A percentile compares a stretch with the other conserved stretches of the same genome.
Evolutionary conservation across 1,284 basidiomycete species (phyloP).

Genomic region (Ganoderma sp.): DNA sequence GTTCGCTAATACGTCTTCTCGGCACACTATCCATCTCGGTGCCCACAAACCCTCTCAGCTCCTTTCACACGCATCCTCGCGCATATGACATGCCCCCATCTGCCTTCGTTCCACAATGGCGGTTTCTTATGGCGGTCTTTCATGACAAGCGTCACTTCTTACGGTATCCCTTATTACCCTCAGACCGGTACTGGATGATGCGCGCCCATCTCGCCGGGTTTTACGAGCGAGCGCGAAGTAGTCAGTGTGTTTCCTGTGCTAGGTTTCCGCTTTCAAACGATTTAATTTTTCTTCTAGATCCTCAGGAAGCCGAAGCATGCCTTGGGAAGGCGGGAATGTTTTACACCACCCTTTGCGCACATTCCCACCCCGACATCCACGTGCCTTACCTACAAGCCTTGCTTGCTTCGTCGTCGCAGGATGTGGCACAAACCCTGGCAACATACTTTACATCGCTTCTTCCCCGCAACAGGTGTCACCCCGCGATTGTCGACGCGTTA

Average conservation of each 20-base stretch:
- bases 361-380: constrained; percentile 32
- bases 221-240: neutral
- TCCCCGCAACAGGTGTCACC: constrained; percentile 24
- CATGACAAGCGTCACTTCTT: constrained; percentile 39
- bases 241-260: constrained; percentile 5
- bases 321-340: constrained; percentile 34
- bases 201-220: constrained; percentile 40
- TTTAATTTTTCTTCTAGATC: constrained; percentile 17
- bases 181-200: constrained; percentile 53
- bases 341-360: constrained; percentile 27
- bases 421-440: constrained; percentile 19
- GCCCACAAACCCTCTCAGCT: constrained; percentile 21
- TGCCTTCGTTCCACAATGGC: constrained; percentile 42
- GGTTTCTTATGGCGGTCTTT: constrained; percentile 38
- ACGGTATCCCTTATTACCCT: constrained; percentile 36
- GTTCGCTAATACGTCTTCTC: constrained; percentile 48
- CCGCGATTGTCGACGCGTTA: constrained; percentile 39
- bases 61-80: constrained; percentile 37
- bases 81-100: constrained; percentile 32
- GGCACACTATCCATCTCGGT: constrained; percentile 48
- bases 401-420: constrained; percentile 17
- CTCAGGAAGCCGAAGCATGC: constrained; percentile 28
- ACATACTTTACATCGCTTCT: constrained; percentile 29
- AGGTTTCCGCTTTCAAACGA: neutral
- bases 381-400: constrained; percentile 36